phyloP scores from a whole-genome alignment of 495 filamentous ascomycete genomes.

The Bombardia bombarda region DNA sequence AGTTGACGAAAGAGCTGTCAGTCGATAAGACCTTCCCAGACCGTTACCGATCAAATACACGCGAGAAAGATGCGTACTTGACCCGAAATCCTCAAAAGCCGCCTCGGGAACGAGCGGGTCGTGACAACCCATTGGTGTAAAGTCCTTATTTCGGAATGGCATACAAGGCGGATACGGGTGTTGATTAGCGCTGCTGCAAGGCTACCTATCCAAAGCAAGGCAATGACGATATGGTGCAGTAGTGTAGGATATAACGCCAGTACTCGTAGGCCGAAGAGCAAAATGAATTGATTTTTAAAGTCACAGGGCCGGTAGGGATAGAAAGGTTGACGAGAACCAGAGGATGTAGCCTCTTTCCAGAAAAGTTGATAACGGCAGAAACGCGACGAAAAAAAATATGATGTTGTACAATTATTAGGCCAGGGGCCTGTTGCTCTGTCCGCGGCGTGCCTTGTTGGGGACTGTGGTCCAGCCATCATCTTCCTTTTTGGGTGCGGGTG shows the following conservation, averaged over 20 bases:
- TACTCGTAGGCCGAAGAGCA: not conserved
- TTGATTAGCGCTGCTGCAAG: not conserved
- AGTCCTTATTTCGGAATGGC: too few relatives aligned
- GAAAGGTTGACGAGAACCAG: not conserved
- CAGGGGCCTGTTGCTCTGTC: conserved; percentile 22
- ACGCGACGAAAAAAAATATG: not conserved
- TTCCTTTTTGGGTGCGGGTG: conserved; percentile 34
- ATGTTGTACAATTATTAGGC: conserved; percentile 16
- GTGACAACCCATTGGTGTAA: too few relatives aligned
- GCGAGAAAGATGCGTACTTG: too few relatives aligned
- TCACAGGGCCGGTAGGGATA: conserved; percentile 1
- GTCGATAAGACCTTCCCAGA: too few relatives aligned
- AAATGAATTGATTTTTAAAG: not conserved
- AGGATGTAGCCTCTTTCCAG: not conserved
- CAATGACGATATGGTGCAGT: not conserved
- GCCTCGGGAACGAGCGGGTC: too few relatives aligned
- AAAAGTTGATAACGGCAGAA: not conserved
- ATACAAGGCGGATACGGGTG: not conserved
- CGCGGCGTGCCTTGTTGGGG: conserved; percentile 41
- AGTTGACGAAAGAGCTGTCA: too few relatives aligned
- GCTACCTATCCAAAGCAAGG: not conserved
- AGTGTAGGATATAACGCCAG: not conserved
- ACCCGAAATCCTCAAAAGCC: too few relatives aligned
- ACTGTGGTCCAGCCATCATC: conserved; percentile 79
- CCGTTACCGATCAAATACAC: too few relatives aligned